phyloP scores from a whole-genome alignment of 2,329 filamentous ascomycete species.

The Furcasterigmium furcatum region DNA sequence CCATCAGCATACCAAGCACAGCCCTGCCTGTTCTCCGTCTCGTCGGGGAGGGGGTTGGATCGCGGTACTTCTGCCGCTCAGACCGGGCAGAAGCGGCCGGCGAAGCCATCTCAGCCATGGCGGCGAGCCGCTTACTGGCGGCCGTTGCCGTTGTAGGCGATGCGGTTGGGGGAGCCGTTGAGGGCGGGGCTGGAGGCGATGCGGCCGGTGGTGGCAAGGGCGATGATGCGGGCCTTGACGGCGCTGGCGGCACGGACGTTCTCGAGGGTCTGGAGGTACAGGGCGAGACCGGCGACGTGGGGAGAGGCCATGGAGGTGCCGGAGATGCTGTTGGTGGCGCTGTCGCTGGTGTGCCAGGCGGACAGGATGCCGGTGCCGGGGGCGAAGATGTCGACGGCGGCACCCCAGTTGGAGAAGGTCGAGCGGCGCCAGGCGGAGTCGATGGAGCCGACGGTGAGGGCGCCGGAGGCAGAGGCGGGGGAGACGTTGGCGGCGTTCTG shows the following conservation, averaged over 20 bases:
- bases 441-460: slow-evolving; percentile 27
- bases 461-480: slow-evolving; percentile 25
- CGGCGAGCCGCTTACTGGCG: neutral
- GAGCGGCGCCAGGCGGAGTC: slow-evolving; percentile 2
- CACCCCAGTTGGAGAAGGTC: slow-evolving; percentile 39
- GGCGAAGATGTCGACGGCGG: slow-evolving; percentile 46
- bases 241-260: slow-evolving; percentile 32
- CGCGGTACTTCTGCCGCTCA: no score
- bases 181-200: slow-evolving; percentile 25
- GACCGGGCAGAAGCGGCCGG: no score
- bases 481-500: slow-evolving; percentile 18
- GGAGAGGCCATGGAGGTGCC: slow-evolving; percentile 63
- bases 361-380: slow-evolving; percentile 43
- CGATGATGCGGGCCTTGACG: slow-evolving; percentile 36
- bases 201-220: slow-evolving; percentile 34
- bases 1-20: no score
- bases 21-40: no score
- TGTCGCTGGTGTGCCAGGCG: slow-evolving; percentile 38
- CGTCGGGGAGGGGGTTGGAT: no score
- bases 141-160: slow-evolving; percentile 42
- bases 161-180: slow-evolving; percentile 35
- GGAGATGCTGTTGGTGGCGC: slow-evolving; percentile 41
- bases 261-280: slow-evolving; percentile 50
- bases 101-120: no score
- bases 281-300: slow-evolving; percentile 57